Base-by-base conservation (phyloP, 2,329 filamentous ascomycete genomes). In the Ilyonectria robusta region DNA sequence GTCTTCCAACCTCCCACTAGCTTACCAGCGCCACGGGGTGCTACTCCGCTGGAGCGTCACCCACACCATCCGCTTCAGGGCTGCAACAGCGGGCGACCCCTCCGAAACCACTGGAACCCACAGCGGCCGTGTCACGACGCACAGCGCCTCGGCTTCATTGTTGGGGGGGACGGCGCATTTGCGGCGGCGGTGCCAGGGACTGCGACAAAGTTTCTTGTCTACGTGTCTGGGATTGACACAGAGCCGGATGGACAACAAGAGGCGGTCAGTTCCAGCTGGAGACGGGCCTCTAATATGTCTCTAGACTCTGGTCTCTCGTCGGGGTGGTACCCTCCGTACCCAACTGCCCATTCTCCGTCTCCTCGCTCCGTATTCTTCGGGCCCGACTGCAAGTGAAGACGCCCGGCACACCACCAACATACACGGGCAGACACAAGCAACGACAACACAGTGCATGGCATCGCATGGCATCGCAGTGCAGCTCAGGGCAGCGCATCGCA, bases 21-120 rank as follows among this genome's bases (percentile, higher is more conserved):
- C 68, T 70, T 74, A 65, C 68, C 72, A 71, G 62, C 68, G 68
- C 72, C 72, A 73, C 62, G 72, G 70, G 62, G 72, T 72, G 60
- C 66, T 70, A 65, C 65, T 40, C 59, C 46, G 31, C 62, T 11
- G 11, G 31, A 33, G 31, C 8, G 31, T 51, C 42, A 46, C 19
- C 31, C 48, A 35, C 17, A 35, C 29, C 31, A n/a, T 55, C 50
- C 57, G 56, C 55, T 50, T 21, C 48, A 53, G 46, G 54, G 54
- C 37, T 63, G 54, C 51, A 54, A 23, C 42, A 60, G 59, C 44
- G 33, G 50, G 46, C 50, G 23, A 56, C 50, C 31, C 42, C 33
- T 58, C 55, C 64, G 65, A 68, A 66, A 51, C 59, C 58, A 66
- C 66, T 66, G 60, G 72, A 73, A 73, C 69, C 69, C 66, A 70